These are phyloP conservation scores for Microthlaspi erraticum DNA, from an alignment of 345 rosid species.

Conservation along the genomic window DNA sequence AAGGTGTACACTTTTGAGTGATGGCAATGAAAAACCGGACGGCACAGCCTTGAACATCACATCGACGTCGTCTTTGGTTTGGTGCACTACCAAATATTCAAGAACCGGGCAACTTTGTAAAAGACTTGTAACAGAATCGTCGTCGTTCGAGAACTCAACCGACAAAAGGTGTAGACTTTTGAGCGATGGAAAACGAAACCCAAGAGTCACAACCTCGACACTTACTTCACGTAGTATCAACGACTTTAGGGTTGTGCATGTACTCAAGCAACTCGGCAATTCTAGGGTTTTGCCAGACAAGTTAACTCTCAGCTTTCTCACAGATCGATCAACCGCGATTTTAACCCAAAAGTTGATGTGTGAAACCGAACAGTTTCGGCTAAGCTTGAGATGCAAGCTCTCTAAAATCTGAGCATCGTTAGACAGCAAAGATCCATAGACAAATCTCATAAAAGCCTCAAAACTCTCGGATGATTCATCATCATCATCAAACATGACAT, in stretches of 20 bases:
- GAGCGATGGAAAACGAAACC: slow-evolving; percentile 5
- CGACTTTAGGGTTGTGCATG: slow-evolving; percentile 1
- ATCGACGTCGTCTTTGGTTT: no score
- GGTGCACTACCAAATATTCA: slow-evolving; percentile 21
- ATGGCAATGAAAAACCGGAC: neutral
- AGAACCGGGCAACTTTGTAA: neutral
- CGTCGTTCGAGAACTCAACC: neutral
- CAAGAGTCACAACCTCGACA: neutral
- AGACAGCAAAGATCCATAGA: slow-evolving; percentile 10
- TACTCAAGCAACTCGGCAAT: slow-evolving; percentile 21
- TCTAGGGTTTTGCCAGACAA: slow-evolving; percentile 4
- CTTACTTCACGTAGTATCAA: neutral
- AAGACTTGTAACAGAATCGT: neutral
- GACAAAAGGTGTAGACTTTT: slow-evolving; percentile 14
- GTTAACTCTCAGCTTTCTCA: slow-evolving; percentile 18
- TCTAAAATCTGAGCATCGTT: neutral
- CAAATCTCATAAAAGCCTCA: neutral
- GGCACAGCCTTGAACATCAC: no score
- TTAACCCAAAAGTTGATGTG: neutral
- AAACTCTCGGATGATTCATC: neutral
- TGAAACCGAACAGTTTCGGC: neutral
- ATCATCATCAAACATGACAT: slow-evolving; percentile 18
- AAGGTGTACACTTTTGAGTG: slow-evolving; percentile 13
- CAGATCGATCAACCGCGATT: neutral
- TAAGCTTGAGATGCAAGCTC: slow-evolving; percentile 21